Evolutionary conservation across 306 rosid genomes (phyloP), one percentile per base, ranked within the genome.

Genomic region (Vicia sativa): DNA sequence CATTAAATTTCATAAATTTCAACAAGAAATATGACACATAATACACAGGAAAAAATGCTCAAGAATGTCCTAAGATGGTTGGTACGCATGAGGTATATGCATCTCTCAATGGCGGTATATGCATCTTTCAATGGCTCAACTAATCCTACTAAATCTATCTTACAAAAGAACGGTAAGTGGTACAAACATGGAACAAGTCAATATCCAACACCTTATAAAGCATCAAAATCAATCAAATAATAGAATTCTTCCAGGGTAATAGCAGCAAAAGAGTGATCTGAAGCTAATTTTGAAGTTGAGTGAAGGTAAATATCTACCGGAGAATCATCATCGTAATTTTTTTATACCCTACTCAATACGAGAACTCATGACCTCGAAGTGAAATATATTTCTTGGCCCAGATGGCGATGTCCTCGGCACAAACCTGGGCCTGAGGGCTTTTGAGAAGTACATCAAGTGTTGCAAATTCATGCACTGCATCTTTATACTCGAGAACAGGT

Each of bases 311-410:
- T 61, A 60, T 65, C 62, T 67, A 45, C 73, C 81, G 9, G 11
- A 11, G 60, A 68, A 64, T 64, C 71, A 53, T 62, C 71, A 28
- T 13, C 78, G 13, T 31, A 31, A 67, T 46, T 37, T 57, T 57
- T 74, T 28, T 46, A 25, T 72, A 73, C 70, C 81, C 78, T 39
- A 71, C 75, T 84, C 78, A 93, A 71, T 93, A 93, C 11, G 98
- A 93, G 84, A 93, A 93, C 73, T 93, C 97, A 12, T 93, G 97
- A 72, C 98, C 97, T 75, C 96, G 84, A 45, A 86, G 88, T 69
- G 97, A 93, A 72, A 93, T 90, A 79, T 85, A 85, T 74, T 93
- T 93, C 82, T 93, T 83, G 53, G 81, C 86, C 98, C 98, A 93
- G 48, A 93, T 88, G 85, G 97, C 89, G 43, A 93, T 86, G 60